phyloP scores from a whole-genome alignment of 768 basidiomycete genomes.

The Tricholomella constricta region DNA sequence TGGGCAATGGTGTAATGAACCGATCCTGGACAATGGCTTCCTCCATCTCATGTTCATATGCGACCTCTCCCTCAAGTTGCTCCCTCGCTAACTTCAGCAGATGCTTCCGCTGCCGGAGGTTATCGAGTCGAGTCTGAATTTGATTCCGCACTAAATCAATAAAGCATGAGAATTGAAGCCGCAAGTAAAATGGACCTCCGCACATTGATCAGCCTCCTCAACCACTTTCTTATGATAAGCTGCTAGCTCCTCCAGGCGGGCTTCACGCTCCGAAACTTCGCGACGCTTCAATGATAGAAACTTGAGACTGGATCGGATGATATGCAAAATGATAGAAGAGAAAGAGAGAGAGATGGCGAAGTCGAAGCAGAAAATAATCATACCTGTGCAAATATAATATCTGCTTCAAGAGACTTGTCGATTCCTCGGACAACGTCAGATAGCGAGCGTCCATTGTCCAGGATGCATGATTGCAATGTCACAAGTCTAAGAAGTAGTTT shows the following conservation, averaged over 20 bases:
- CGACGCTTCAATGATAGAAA: conserved; percentile 52
- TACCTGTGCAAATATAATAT: conserved; percentile 44
- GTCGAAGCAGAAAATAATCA: conserved; percentile 19
- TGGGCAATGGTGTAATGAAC: conserved; percentile 23
- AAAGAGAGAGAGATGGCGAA: conserved; percentile 7
- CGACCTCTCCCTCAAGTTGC: conserved; percentile 34
- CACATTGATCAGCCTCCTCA: conserved; percentile 49
- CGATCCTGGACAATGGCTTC: conserved; percentile 40
- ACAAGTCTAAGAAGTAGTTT: conserved; percentile 42
- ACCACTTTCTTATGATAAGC: conserved; percentile 43
- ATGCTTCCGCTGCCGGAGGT: conserved; percentile 48
- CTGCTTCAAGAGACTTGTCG: conserved; percentile 46
- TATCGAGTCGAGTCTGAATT: conserved; percentile 33
- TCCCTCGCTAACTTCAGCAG: conserved; percentile 45
- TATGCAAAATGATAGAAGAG: conserved; percentile 6
- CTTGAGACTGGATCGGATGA: conserved; percentile 24
- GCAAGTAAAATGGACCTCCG: conserved; percentile 17
- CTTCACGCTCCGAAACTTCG: conserved; percentile 67
- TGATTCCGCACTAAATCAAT: conserved; percentile 29
- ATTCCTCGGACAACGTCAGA: conserved; percentile 48
- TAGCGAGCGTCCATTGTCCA: conserved; percentile 52
- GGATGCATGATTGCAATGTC: conserved; percentile 52
- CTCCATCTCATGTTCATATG: conserved; percentile 26
- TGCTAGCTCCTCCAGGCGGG: conserved; percentile 52
- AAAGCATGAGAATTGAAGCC: conserved; percentile 8